Conservation (phyloP, 495 filamentous ascomycete genomes). For the Hypoxylon perforatum region DNA sequence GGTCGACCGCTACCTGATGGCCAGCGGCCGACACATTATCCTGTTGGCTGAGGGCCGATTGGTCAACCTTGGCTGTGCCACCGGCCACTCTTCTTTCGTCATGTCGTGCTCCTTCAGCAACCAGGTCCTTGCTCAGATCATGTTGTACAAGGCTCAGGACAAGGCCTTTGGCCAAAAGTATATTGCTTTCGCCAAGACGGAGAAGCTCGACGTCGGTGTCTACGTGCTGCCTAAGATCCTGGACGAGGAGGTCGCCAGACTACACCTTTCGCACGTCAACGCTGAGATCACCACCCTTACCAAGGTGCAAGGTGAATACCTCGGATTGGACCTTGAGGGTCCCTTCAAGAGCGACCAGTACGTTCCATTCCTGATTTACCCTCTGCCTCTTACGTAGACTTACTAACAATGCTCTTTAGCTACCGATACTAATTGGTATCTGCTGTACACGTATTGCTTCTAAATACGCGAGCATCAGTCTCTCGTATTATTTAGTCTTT, state of each 20-base stretch:
- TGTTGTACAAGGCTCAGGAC: constrained; percentile 94
- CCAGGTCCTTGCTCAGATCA: constrained; percentile 99
- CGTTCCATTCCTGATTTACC: constrained; percentile 31
- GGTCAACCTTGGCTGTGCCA: constrained; percentile 98
- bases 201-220: constrained; percentile 89
- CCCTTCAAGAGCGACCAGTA: constrained; percentile 93
- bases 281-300: constrained; percentile 89
- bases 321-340: constrained; percentile 82
- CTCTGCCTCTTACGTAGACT: background rate
- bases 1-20: constrained; percentile 96
- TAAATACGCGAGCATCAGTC: constrained; percentile 29
- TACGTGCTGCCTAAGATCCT: constrained; percentile 98
- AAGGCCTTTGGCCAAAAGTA: constrained; percentile 90
- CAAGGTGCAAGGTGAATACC: constrained; percentile 90
- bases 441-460: constrained; percentile 45
- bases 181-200: constrained; percentile 90
- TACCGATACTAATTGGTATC: constrained; percentile 68
- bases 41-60: constrained; percentile 98
- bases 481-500: constrained; percentile 17
- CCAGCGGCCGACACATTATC: constrained; percentile 95
- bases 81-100: constrained; percentile 99
- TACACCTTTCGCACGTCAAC: constrained; percentile 95
- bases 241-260: constrained; percentile 95
- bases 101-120: constrained; percentile 99
- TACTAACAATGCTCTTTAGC: constrained; percentile 53